These are phyloP conservation scores for Dendrothele bispora DNA, from an alignment of 768 basidiomycete species.

Conservation along the genomic window DNA sequence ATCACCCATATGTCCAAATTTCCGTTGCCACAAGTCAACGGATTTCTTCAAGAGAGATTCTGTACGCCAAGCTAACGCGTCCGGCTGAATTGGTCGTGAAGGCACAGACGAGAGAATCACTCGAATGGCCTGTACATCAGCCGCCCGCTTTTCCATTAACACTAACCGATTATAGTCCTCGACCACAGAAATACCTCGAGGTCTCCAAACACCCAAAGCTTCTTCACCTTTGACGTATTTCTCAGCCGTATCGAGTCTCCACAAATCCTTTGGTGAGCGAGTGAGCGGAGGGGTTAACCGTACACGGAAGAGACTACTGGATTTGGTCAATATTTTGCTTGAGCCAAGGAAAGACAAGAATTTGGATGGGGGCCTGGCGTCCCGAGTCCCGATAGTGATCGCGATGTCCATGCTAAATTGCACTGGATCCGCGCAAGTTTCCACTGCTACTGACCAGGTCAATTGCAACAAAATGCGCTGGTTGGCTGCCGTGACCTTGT, in stretches of 20 bases:
- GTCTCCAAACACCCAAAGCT: constrained; percentile 76
- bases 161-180: constrained; percentile 81
- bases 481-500: constrained; percentile 75
- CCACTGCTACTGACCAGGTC: constrained; percentile 77
- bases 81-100: constrained; percentile 48
- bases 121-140: constrained; percentile 88
- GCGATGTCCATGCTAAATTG: constrained; percentile 88
- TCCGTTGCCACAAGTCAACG: constrained; percentile 81
- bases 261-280: constrained; percentile 84
- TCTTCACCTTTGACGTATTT: constrained; percentile 97
- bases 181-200: constrained; percentile 85
- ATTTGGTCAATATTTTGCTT: constrained; percentile 73
- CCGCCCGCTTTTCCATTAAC: constrained; percentile 69
- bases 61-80: constrained; percentile 62
- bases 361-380: constrained; percentile 80
- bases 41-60: constrained; percentile 66
- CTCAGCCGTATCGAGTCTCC: constrained; percentile 92
- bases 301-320: constrained; percentile 83
- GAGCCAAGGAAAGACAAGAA: constrained; percentile 76
- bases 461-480: constrained; percentile 82
- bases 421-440: constrained; percentile 82
- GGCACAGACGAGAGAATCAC: constrained; percentile 66
- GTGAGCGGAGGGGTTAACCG: constrained; percentile 81
- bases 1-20: constrained; percentile 73
- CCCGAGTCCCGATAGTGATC: constrained; percentile 79